Evolutionary conservation across 129 eudicot genomes (phyloP).

Genomic region (Kitagawia praeruptora): DNA sequence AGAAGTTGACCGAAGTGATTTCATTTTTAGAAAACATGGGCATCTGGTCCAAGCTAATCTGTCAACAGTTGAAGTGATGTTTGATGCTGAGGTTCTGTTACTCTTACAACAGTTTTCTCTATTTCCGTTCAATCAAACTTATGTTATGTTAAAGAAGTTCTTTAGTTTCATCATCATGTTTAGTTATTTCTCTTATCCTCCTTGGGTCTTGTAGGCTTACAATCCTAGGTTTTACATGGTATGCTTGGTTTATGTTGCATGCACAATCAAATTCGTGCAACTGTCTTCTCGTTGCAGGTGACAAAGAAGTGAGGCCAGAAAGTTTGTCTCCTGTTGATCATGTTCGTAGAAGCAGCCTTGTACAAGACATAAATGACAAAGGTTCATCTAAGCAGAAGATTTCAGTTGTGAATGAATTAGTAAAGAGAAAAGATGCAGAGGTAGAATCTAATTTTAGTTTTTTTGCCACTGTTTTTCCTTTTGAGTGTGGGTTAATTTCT

Average conservation of each 20-base stretch:
- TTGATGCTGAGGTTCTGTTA: too few species aligned
- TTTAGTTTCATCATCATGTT: not conserved
- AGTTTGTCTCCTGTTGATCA: not conserved
- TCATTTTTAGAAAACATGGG: too few species aligned
- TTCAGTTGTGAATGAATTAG: constrained; percentile 59
- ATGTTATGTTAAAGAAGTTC: not conserved
- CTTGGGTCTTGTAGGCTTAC: not conserved
- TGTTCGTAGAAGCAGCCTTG: not conserved
- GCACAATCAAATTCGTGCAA: not conserved
- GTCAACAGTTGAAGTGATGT: too few species aligned
- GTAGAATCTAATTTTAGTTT: constrained; percentile 21
- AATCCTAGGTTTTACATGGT: not conserved
- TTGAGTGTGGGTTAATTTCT: not conserved
- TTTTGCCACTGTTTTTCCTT: not conserved
- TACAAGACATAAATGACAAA: not conserved
- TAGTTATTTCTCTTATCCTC: not conserved
- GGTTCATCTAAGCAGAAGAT: constrained; percentile 35
- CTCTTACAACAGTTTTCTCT: not conserved
- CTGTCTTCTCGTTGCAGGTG: not conserved
- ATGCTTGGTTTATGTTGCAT: not conserved
- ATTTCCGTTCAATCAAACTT: not conserved
- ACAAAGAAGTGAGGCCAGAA: not conserved
- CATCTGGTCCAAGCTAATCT: too few species aligned
- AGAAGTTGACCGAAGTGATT: too few species aligned
- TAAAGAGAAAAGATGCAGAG: constrained; percentile 55